These are phyloP conservation scores for Helicostylum pulchrum DNA, from an alignment of 192 early-diverging fungal genomes.

Conservation along the genomic window DNA sequence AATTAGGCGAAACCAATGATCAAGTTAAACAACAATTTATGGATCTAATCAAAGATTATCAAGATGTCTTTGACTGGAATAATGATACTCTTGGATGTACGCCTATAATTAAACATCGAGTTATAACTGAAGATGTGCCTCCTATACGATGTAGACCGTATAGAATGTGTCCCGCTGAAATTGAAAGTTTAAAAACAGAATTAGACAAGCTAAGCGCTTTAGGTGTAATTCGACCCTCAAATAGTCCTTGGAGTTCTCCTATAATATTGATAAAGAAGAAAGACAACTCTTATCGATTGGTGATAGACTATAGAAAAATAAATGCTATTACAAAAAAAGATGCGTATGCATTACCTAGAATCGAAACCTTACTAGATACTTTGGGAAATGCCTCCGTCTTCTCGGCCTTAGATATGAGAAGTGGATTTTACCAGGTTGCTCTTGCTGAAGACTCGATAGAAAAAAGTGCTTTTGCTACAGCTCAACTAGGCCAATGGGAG, in stretches of 20 bases:
- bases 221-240: neutral
- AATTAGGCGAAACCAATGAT: neutral
- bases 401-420: constrained; percentile 6
- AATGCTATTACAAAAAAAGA: constrained; percentile 42
- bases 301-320: constrained; percentile 41
- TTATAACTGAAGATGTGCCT: neutral
- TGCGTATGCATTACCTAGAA: constrained; percentile 37
- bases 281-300: neutral
- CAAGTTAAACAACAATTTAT: neutral
- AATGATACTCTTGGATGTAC: neutral
- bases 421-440: neutral
- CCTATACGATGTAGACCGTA: neutral
- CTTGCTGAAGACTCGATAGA: neutral
- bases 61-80: neutral
- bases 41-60: neutral
- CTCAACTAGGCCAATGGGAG: neutral
- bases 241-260: constrained; percentile 11
- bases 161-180: neutral
- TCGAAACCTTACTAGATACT: constrained; percentile 31
- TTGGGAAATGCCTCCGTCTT: constrained; percentile 25
- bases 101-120: neutral
- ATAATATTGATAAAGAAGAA: constrained; percentile 9
- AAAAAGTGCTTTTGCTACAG: neutral
- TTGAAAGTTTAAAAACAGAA: neutral
- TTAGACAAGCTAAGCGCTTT: neutral